Base-by-base conservation (phyloP, 768 basidiomycete genomes). In the Bullera alba region DNA sequence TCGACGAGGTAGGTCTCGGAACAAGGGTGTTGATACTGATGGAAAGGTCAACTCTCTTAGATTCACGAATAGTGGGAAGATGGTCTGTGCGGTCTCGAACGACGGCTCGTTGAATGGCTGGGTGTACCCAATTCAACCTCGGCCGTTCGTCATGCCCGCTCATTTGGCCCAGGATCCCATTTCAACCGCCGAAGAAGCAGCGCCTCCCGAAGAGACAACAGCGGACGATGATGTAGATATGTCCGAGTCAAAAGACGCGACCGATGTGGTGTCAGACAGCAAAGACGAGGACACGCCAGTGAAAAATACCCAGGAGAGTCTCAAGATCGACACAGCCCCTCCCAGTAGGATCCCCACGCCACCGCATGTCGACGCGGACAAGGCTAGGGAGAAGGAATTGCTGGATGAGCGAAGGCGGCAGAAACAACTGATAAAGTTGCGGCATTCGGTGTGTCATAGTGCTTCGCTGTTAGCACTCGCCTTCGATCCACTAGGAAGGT, bases 1-100 rank as follows among this genome's bases (percentile, higher is more conserved):
- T 56, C 14, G 65, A 67, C 46, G 65, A 67, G 57, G 65, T 64
- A 50, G 36, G 60, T n/a, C n/a, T n/a, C n/a, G n/a, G n/a, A n/a
- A n/a, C n/a, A n/a, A n/a, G n/a, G n/a, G n/a, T n/a, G n/a, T n/a
- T n/a, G n/a, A n/a, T n/a, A n/a, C n/a, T n/a, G n/a, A n/a, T n/a
- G 25, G n/a, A 14, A 12, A 67, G 65, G 64, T 67, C 41, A 67
- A 67, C 43, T 57, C 53, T 17, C 48, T 67, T 15, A 46, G 62
- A n/a, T 67, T 60, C 46, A 49, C 48, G 39, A 63, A 64, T 25
- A 54, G 51, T 21, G 65, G 65, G 1, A 59, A 60, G 45, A 48
- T 61, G 4, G 44, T 67, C 5, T 64, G 59, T 32, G 65, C 62
- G 10, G 65, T 67, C 7, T 64, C 62, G 1, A 67, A 67, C 42